Evolutionary conservation across 1,284 basidiomycete species (phyloP), one percentile per base, ranked within the genome.

Genomic region (Trichosporon coremiiforme): DNA sequence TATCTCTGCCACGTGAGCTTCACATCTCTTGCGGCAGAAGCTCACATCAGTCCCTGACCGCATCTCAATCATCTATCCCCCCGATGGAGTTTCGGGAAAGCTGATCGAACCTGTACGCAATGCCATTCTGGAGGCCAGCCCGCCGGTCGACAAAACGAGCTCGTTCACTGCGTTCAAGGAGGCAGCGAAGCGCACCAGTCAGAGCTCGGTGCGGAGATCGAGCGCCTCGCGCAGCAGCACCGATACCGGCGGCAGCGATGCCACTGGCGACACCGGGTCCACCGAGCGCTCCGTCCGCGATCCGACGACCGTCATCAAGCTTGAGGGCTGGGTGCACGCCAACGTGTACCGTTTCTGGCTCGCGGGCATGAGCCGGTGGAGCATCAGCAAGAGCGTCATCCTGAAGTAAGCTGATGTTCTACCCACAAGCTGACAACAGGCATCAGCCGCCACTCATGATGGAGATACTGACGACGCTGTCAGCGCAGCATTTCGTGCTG

Each of bases 261-360:
- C 35, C 33, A 55, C 45, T 5, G 25, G 25, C 47, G 17, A 33
- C 25, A 25, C 57, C 4, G 9, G 33, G 60, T 12, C 5, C 63
- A n/a, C 31, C 55, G 41, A 63, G 22, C 31, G 45, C 20, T 31
- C 38, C 35, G 38, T 38, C 38, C 38, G 60, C 63, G 13, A 67
- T 25, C 10, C 63, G 6, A 70, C 73, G 4, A 64, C 67, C 13
- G 20, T 53, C 20, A 77, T 83, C 71, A 80, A 81, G 72, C 67
- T 78, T 20, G 80, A 83, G 70, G 80, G 80, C 17, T 82, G 79
- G 78, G 76, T 81, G 1, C 76, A 80, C 64, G 68, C 75, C n/a
- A 80, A 80, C 2, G 80, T 82, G 15, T 83, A 81, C 68, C 66
- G 78, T 9, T 83, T 82, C 69, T 79, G 79, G 77, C 68, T 83